These are phyloP conservation scores for Pseudohalonectria lignicola DNA, from an alignment of 2,329 filamentous ascomycete genomes.

Conservation along the genomic window DNA sequence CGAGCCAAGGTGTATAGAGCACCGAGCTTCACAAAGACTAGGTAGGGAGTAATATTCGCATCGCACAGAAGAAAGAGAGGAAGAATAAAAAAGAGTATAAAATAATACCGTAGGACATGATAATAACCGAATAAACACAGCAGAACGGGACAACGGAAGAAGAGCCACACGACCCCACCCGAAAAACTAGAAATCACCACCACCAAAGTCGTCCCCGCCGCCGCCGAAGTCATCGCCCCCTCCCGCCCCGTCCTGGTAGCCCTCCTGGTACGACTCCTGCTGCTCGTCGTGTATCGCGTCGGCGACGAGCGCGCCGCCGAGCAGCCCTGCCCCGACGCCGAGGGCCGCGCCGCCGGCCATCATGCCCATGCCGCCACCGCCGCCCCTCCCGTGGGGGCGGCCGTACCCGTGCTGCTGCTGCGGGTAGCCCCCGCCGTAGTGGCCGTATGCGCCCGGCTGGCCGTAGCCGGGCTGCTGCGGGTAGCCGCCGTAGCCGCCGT, in stretches of 20 bases:
- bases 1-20: no score
- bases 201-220: slow-evolving; percentile 16
- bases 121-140: neutral
- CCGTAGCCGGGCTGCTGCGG: slow-evolving; percentile 12
- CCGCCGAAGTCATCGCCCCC: slow-evolving; percentile 16
- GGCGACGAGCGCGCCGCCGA: slow-evolving; percentile 66
- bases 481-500: slow-evolving; percentile 13
- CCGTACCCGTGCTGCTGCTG: slow-evolving; percentile 17
- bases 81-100: neutral
- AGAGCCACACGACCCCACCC: neutral
- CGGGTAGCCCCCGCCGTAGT: slow-evolving; percentile 18
- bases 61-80: no score
- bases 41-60: no score
- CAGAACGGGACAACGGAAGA: neutral
- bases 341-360: slow-evolving; percentile 63
- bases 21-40: no score
- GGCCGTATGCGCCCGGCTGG: slow-evolving; percentile 9
- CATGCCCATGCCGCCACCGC: slow-evolving; percentile 45
- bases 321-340: slow-evolving; percentile 68
- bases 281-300: slow-evolving; percentile 54
- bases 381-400: slow-evolving; percentile 11
- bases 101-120: neutral
- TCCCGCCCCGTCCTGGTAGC: slow-evolving; percentile 23
- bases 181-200: slow-evolving; percentile 25
- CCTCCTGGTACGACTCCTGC: slow-evolving; percentile 45